Conservation (phyloP, 2,329 filamentous ascomycete genomes). For the Cladosporium sphaerospermum region DNA sequence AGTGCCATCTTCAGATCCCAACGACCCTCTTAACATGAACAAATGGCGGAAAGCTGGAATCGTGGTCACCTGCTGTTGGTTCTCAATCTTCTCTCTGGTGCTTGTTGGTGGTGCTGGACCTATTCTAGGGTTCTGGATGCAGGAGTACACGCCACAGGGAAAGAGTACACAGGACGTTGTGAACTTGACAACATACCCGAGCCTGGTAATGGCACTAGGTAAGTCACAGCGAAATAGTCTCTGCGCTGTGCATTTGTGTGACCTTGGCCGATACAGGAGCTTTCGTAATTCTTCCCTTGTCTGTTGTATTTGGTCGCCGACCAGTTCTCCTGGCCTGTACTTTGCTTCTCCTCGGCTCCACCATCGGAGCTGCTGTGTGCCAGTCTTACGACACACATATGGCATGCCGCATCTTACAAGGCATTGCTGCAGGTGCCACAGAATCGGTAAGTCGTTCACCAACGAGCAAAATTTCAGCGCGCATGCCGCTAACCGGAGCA, state of each 20-base stretch:
- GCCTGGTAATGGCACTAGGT: constrained; percentile 37
- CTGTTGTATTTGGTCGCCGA: constrained; percentile 36
- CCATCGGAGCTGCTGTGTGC: constrained; percentile 31
- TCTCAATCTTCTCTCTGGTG: constrained; percentile 35
- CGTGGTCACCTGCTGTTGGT: constrained; percentile 29
- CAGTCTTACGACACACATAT: constrained; percentile 34
- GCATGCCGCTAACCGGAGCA: neutral
- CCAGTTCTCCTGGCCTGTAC: constrained; percentile 29
- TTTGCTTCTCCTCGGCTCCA: constrained; percentile 28
- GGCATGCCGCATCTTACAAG: constrained; percentile 31
- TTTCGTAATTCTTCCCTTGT: constrained; percentile 36
- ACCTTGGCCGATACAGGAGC: constrained; percentile 7
- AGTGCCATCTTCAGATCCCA: constrained; percentile 17
- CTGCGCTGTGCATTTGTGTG: neutral
- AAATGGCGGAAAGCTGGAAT: constrained; percentile 27
- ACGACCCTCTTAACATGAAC: constrained; percentile 28
- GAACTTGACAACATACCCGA: constrained; percentile 34
- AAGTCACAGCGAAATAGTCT: neutral
- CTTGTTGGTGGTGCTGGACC: constrained; percentile 46
- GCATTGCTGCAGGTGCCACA: constrained; percentile 34
- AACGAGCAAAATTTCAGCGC: too few relatives aligned
- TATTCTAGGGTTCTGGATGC: constrained; percentile 31
- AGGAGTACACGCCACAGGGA: constrained; percentile 27
- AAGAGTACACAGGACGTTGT: constrained; percentile 24
- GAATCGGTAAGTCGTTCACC: constrained; percentile 25